phyloP scores from a whole-genome alignment of 2,329 filamentous ascomycete genomes.

The Phyllosticta citriasiana region DNA sequence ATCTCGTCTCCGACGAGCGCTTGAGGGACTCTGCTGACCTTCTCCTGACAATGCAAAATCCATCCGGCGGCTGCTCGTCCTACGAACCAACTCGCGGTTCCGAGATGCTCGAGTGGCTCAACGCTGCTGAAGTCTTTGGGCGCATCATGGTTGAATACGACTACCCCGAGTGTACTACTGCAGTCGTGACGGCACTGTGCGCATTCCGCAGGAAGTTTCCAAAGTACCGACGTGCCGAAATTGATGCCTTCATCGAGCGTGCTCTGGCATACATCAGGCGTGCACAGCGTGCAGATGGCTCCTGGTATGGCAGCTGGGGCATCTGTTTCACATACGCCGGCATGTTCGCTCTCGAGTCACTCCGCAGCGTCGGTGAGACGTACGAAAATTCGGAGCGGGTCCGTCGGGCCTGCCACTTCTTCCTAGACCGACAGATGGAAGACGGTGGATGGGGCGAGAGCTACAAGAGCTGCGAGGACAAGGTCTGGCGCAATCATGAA shows the following conservation, averaged over 20 bases:
- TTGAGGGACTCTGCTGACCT: constrained; percentile 86
- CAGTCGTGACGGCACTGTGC: constrained; percentile 77
- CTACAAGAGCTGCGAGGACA: constrained; percentile 74
- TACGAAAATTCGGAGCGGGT: constrained; percentile 64
- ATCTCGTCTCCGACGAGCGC: constrained; percentile 63
- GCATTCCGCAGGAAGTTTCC: constrained; percentile 77
- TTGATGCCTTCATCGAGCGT: constrained; percentile 58
- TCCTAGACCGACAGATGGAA: constrained; percentile 70
- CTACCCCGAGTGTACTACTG: constrained; percentile 95
- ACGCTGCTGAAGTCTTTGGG: constrained; percentile 93
- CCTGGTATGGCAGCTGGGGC: constrained; percentile 96
- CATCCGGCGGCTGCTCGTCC: constrained; percentile 74
- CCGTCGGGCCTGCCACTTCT: constrained; percentile 70
- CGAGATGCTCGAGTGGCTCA: constrained; percentile 70
- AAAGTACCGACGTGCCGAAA: constrained; percentile 66
- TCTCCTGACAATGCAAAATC: constrained; percentile 82
- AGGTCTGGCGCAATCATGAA: constrained; percentile 64
- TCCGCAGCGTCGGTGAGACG: constrained; percentile 71
- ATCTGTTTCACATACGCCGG: constrained; percentile 96
- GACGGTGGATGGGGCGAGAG: constrained; percentile 97
- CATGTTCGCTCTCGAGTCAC: constrained; percentile 89
- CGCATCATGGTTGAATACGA: constrained; percentile 98
- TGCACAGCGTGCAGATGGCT: constrained; percentile 70
- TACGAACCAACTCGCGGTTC: constrained; percentile 80
- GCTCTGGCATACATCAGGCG: constrained; percentile 77